These are phyloP conservation scores for Colletotrichum destructivum DNA, from an alignment of 2,329 filamentous ascomycete species.

Conservation along the genomic window DNA sequence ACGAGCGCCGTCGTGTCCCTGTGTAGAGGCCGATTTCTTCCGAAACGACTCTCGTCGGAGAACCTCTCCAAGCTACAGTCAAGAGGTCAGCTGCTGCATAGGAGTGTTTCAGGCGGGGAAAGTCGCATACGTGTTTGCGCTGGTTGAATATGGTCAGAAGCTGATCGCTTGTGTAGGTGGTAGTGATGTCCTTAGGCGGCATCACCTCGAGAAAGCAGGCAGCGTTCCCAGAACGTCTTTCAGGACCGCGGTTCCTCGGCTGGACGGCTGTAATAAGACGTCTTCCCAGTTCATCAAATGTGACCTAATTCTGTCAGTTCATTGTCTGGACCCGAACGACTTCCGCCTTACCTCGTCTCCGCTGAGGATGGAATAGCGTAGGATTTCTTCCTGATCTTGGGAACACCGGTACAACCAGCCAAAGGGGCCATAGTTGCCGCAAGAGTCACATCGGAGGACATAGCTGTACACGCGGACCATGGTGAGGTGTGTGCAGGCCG, in stretches of 20 bases:
- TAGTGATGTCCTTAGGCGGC: slow-evolving; percentile 54
- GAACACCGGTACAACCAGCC: slow-evolving; percentile 84
- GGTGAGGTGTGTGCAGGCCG: slow-evolving; percentile 75
- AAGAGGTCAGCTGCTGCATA: background rate
- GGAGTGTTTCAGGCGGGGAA: background rate
- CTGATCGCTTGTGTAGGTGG: slow-evolving; percentile 63
- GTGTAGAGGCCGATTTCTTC: slow-evolving; percentile 1
- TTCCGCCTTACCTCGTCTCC: slow-evolving; percentile 47
- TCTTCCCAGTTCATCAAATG: slow-evolving; percentile 55
- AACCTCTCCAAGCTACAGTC: slow-evolving; percentile 25
- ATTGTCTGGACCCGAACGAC: slow-evolving; percentile 34
- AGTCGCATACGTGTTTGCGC: slow-evolving; percentile 60
- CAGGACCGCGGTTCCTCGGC: slow-evolving; percentile 56
- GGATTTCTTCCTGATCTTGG: slow-evolving; percentile 69
- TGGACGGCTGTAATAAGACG: slow-evolving; percentile 51
- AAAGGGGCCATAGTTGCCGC: slow-evolving; percentile 67
- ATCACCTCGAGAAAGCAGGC: slow-evolving; percentile 63
- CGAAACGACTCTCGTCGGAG: slow-evolving; percentile 33
- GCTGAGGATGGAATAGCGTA: slow-evolving; percentile 51
- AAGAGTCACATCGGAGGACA: slow-evolving; percentile 70
- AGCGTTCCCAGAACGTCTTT: slow-evolving; percentile 57
- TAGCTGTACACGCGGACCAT: slow-evolving; percentile 76
- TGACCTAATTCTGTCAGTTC: slow-evolving; percentile 46
- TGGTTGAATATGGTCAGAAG: slow-evolving; percentile 64
- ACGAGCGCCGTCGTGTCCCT: slow-evolving; percentile 4